A percentile compares a stretch with the other conserved stretches of the same genome.
Evolutionary conservation across 2,329 filamentous ascomycete genomes (phyloP).

Genomic region (Drechslerella coelobrocha): DNA sequence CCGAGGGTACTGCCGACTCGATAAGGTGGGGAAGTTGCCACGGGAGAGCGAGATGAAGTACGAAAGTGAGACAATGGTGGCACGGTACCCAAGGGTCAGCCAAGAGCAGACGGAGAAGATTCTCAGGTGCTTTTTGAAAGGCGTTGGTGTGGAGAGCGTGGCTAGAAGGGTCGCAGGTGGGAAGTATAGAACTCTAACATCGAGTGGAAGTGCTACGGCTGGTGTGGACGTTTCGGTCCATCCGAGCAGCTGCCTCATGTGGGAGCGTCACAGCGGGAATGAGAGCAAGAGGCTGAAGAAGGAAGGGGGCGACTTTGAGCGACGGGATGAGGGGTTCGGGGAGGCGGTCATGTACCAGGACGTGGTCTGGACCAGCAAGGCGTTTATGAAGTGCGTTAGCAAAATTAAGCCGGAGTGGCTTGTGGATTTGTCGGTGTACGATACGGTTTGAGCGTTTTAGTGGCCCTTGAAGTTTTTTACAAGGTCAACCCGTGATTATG

Average conservation of each 20-base stretch:
- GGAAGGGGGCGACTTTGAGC: slow-evolving; percentile 50
- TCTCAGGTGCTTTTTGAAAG: slow-evolving; percentile 69
- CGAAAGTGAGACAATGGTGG: slow-evolving; percentile 48
- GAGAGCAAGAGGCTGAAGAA: slow-evolving; percentile 28
- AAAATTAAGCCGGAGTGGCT: slow-evolving; percentile 64
- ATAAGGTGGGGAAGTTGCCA: slow-evolving; percentile 37
- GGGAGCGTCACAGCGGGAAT: slow-evolving; percentile 36
- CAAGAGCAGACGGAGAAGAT: slow-evolving; percentile 61
- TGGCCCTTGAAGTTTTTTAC: background rate
- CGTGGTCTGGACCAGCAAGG: slow-evolving; percentile 65
- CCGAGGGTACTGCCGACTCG: slow-evolving; percentile 38
- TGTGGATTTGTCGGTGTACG: background rate
- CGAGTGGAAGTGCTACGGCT: slow-evolving; percentile 55
- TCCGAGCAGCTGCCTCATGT: slow-evolving; percentile 64
- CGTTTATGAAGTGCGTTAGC: slow-evolving; percentile 64
- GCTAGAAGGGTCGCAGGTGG: slow-evolving; percentile 68
- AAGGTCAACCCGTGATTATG: too few species aligned
- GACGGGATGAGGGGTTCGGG: slow-evolving; percentile 54
- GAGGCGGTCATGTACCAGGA: slow-evolving; percentile 65
- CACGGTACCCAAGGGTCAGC: slow-evolving; percentile 36
- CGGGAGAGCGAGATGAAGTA: slow-evolving; percentile 44
- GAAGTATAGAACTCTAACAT: slow-evolving; percentile 63
- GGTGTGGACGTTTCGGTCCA: slow-evolving; percentile 63
- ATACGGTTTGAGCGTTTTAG: background rate
- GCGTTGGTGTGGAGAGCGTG: slow-evolving; percentile 67